Evolutionary conservation across 441 rosid genomes (phyloP).

Genomic region (Pelargonium cotyledonis): DNA sequence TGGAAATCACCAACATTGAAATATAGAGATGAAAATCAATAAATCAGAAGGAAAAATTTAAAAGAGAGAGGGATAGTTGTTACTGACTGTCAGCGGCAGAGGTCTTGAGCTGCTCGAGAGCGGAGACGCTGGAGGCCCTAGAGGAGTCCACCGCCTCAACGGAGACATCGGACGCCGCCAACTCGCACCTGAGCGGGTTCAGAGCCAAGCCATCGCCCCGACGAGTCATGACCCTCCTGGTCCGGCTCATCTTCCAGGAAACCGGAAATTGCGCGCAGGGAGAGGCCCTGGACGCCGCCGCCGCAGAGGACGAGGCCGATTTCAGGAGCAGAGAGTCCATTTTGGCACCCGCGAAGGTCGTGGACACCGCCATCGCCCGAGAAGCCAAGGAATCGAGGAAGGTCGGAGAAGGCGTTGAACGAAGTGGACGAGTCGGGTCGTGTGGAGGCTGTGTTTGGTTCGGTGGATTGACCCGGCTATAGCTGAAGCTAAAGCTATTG

Average conservation of each 20-base stretch:
- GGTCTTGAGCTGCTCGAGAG: constrained; percentile 83
- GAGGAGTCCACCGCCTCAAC: constrained; percentile 33
- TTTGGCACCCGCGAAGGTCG: constrained; percentile 48
- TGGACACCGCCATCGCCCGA: constrained; percentile 53
- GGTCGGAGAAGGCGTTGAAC: constrained; percentile 1
- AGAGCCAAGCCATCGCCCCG: constrained; percentile 29
- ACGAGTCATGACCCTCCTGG: constrained; percentile 19
- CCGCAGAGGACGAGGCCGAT: constrained; percentile 27
- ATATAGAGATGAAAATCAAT: background rate
- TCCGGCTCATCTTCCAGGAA: constrained; percentile 27
- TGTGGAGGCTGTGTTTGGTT: too few species aligned
- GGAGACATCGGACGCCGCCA: constrained; percentile 29
- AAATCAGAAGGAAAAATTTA: background rate
- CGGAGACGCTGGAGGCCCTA: constrained; percentile 50
- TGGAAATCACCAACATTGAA: background rate
- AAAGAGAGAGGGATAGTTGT: background rate
- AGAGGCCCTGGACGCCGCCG: constrained; percentile 33
- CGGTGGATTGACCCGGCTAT: background rate
- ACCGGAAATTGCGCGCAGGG: constrained; percentile 27
- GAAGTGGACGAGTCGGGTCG: background rate
- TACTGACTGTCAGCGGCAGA: constrained; percentile 71
- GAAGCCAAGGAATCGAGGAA: constrained; percentile 11
- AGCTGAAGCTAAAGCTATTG: background rate
- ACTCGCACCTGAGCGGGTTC: constrained; percentile 38
- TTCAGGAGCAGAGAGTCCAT: constrained; percentile 33